Percentiles rank a stretch among this genome's conserved stretches.
Evolutionary conservation across 805 yeast species (phyloP).

Genomic region (Candida ascalaphidarum): DNA sequence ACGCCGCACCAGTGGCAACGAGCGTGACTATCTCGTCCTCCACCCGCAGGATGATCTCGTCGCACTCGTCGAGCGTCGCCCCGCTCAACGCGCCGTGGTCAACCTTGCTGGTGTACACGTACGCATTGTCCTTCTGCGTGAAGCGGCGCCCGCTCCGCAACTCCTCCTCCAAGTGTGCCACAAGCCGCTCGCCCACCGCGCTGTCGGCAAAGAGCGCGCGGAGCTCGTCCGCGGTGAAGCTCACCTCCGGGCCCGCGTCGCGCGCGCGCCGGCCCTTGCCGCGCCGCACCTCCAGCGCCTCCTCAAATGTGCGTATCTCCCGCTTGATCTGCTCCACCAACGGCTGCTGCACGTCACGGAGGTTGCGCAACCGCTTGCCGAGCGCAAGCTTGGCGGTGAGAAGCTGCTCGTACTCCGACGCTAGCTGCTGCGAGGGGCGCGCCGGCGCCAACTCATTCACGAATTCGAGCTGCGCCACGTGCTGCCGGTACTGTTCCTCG

Average conservation of each 20-base stretch:
- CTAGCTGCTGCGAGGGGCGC: constrained; percentile 12
- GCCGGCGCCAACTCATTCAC: constrained; percentile 6
- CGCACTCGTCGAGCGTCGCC: constrained; percentile 21
- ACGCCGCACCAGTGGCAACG: constrained; percentile 19
- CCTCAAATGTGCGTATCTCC: constrained; percentile 15
- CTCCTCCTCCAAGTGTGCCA: constrained; percentile 11
- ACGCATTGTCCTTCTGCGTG: constrained; percentile 9
- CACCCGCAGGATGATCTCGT: constrained; percentile 16
- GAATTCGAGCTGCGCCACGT: constrained; percentile 13
- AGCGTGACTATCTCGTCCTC: constrained; percentile 17
- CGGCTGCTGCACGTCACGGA: constrained; percentile 25
- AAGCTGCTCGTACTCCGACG: constrained; percentile 12
- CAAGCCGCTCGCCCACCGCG: too few species aligned
- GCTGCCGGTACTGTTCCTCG: constrained; percentile 15
- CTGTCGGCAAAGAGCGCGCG: constrained; percentile 10
- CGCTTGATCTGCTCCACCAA: constrained; percentile 23
- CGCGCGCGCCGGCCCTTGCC: background rate
- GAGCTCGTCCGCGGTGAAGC: constrained; percentile 14
- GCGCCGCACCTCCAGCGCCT: background rate
- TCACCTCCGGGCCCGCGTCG: too few species aligned
- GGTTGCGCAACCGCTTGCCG: constrained; percentile 13
- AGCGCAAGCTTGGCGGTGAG: constrained; percentile 6
- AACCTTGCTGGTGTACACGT: constrained; percentile 14
- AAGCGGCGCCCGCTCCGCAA: constrained; percentile 13
- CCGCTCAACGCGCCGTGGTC: constrained; percentile 9